phyloP scores from a whole-genome alignment of 2,329 filamentous ascomycete genomes.

The Diaporthe citrichinensis region DNA sequence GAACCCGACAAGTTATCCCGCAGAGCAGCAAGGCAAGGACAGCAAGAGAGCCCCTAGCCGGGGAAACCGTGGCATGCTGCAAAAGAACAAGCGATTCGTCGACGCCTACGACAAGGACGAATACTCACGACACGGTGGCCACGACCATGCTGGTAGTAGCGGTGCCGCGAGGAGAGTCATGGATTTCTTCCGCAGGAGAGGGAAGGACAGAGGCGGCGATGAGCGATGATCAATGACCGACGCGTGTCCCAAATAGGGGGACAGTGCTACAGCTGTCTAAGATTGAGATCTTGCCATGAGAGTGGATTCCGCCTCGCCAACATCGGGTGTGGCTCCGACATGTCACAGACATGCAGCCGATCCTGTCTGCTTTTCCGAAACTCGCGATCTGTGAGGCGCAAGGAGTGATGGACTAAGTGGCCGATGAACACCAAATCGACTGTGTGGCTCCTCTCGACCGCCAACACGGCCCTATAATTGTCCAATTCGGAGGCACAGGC shows the following conservation, averaged over 20 bases:
- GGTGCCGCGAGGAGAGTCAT: slow-evolving; percentile 93
- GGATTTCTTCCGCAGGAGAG: slow-evolving; percentile 95
- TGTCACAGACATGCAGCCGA: background rate
- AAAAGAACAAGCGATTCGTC: slow-evolving; percentile 90
- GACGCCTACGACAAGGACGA: slow-evolving; percentile 89
- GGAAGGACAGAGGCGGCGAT: slow-evolving; percentile 78
- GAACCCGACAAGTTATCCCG: slow-evolving; percentile 56
- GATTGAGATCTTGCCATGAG: background rate
- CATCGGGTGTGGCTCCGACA: background rate
- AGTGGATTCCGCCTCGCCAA: background rate
- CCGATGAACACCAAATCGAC: background rate
- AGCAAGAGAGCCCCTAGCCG: slow-evolving; percentile 55
- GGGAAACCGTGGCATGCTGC: slow-evolving; percentile 70
- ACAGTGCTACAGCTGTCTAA: background rate
- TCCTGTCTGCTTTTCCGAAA: background rate
- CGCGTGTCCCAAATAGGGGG: background rate
- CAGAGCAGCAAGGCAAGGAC: slow-evolving; percentile 60
- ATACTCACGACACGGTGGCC: slow-evolving; percentile 58
- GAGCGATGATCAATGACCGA: slow-evolving; percentile 67
- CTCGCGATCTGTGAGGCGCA: background rate
- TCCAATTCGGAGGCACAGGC: background rate
- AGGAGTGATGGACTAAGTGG: background rate
- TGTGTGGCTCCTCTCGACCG: background rate
- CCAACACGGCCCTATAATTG: background rate
- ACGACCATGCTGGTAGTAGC: slow-evolving; percentile 83